phyloP scores from a whole-genome alignment of 352 stramenopile species.

The Elongisporangium anandrum region DNA sequence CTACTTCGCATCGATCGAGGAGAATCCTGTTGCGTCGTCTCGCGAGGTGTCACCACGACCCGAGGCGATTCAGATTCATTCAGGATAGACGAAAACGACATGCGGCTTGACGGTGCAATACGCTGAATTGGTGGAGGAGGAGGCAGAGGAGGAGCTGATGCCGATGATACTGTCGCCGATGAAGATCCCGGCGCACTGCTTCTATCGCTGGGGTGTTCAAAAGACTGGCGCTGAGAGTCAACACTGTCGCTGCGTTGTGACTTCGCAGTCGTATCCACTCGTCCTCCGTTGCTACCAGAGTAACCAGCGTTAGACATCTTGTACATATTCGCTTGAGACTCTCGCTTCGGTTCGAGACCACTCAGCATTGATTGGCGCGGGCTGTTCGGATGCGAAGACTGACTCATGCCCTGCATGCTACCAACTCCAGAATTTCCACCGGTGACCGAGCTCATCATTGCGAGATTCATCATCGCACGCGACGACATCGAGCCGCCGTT shows the following conservation, averaged over 20 bases:
- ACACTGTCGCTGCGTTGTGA: neutral
- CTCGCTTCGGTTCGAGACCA: neutral
- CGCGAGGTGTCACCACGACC: constrained; percentile 32
- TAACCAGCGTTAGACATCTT: neutral
- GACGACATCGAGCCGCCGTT: constrained; percentile 20
- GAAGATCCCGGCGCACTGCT: neutral
- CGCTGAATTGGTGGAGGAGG: constrained; percentile 14
- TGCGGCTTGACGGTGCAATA: constrained; percentile 54
- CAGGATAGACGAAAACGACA: constrained; percentile 88
- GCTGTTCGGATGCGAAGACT: constrained; percentile 13
- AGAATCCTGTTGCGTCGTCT: constrained; percentile 28
- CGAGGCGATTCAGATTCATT: constrained; percentile 82
- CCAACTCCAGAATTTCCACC: constrained; percentile 9
- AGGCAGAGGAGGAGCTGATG: neutral
- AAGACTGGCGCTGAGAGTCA: neutral
- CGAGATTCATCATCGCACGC: constrained; percentile 51
- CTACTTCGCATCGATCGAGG: constrained; percentile 12
- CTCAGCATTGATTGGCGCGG: constrained; percentile 9
- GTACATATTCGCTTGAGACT: neutral
- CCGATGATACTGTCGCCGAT: neutral
- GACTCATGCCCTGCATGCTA: constrained; percentile 7
- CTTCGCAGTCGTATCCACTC: neutral
- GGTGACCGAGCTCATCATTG: constrained; percentile 28
- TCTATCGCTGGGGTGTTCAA: neutral
- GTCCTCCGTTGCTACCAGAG: neutral